These are phyloP conservation scores for Populus pruinosa DNA, from an alignment of 345 rosid genomes.

Conservation along the genomic window DNA sequence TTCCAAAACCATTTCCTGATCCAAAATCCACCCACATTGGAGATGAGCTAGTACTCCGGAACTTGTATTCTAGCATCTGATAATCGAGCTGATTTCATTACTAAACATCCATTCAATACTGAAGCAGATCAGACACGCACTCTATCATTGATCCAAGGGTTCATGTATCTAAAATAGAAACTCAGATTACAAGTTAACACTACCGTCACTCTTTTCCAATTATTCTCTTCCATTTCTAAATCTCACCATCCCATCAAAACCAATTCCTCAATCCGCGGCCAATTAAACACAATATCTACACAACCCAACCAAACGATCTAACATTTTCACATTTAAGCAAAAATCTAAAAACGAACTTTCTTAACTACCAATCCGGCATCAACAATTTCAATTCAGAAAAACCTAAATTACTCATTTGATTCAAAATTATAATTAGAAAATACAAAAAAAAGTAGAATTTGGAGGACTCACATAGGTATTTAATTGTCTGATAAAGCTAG, in stretches of 20 bases:
- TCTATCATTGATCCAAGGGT: not conserved
- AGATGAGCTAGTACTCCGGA: not conserved
- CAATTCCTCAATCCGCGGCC: not conserved
- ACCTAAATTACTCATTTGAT: not conserved
- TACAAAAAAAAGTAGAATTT: not conserved
- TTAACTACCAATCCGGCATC: not conserved
- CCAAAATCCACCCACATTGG: not conserved
- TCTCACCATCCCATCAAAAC: not conserved
- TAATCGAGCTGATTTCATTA: not conserved
- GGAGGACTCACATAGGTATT: constrained; percentile 73
- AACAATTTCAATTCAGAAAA: not conserved
- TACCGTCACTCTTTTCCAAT: not conserved
- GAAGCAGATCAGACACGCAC: not conserved
- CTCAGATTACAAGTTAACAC: not conserved
- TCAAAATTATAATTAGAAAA: not conserved
- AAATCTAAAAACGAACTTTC: not conserved
- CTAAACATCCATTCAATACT: not conserved
- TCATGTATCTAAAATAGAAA: not conserved
- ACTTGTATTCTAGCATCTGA: not conserved
- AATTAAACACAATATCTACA: not conserved
- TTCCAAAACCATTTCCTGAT: not conserved
- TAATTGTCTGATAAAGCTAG: constrained; percentile 91
- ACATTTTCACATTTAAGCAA: not conserved
- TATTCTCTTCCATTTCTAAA: not conserved
- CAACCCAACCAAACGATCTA: not conserved